Evolutionary conservation across 257 asterid genomes (phyloP).

Genomic region (Solanum bulbocastanum): DNA sequence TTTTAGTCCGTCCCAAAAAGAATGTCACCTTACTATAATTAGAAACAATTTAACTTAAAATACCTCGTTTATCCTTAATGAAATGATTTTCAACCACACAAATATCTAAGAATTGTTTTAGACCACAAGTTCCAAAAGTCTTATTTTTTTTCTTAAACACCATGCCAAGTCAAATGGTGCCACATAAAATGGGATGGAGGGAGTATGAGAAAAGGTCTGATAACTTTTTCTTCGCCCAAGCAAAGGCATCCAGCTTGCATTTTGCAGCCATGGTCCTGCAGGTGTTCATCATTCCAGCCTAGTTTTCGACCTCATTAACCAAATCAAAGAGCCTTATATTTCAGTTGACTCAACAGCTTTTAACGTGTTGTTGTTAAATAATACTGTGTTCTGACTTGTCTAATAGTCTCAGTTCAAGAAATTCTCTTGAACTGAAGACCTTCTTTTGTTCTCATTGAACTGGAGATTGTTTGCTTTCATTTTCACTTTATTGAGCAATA

Average conservation of each 20-base stretch:
- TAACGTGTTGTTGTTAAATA: not conserved
- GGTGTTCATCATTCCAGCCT: not conserved
- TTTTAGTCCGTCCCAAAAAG: not conserved
- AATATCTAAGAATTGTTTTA: too few species aligned
- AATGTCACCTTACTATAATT: not conserved
- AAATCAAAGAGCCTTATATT: not conserved
- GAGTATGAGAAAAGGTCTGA: not conserved
- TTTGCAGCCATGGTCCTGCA: not conserved
- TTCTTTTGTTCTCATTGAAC: not conserved
- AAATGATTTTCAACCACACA: not conserved
- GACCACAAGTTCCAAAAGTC: not conserved
- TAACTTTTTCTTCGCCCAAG: not conserved
- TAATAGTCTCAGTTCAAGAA: not conserved
- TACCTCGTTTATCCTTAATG: not conserved
- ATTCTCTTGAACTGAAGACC: not conserved
- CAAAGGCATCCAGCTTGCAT: not conserved
- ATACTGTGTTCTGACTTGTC: not conserved
- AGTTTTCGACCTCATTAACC: not conserved
- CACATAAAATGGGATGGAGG: not conserved
- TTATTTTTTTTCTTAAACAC: not conserved
- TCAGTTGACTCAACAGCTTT: not conserved
- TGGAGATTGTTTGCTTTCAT: not conserved
- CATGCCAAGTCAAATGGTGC: not conserved
- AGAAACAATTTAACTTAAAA: not conserved
- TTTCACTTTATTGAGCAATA: not conserved